These are phyloP conservation scores for Yamadazyma membranifaciens DNA, from an alignment of 1,139 yeast species.

Conservation along the genomic window DNA sequence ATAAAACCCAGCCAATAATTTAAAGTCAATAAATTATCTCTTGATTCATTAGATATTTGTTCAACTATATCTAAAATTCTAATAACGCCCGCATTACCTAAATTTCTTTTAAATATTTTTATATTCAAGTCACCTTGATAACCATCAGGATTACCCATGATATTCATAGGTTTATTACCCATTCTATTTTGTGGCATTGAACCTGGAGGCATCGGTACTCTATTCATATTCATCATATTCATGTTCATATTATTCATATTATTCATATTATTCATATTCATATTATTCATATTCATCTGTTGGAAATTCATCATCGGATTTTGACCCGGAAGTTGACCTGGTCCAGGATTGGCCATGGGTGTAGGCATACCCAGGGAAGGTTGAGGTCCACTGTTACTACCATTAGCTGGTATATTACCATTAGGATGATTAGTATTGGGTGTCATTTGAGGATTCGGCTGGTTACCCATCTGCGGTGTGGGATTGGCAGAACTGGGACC, in stretches of 20 bases:
- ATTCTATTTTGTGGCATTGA: conserved; percentile 2
- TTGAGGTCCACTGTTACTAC: not conserved
- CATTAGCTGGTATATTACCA: not conserved
- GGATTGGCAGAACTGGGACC: conserved; percentile 24
- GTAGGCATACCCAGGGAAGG: too few relatives aligned
- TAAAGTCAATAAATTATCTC: conserved; percentile 26
- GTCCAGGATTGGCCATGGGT: too few relatives aligned
- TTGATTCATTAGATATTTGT: conserved; percentile 33
- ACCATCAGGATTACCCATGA: conserved; percentile 15
- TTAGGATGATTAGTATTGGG: not conserved
- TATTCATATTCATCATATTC: not conserved
- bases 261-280: too few relatives aligned
- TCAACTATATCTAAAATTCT: conserved; percentile 39
- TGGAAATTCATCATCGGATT: not conserved
- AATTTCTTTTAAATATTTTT: conserved; percentile 36
- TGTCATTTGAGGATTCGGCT: conserved; percentile 20
- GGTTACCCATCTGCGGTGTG: conserved; percentile 30
- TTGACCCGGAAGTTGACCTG: not conserved
- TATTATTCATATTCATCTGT: conserved; percentile 3
- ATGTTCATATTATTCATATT: too few relatives aligned
- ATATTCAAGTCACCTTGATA: conserved; percentile 35
- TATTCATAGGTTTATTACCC: not conserved
- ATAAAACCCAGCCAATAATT: conserved; percentile 43
- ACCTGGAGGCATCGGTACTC: conserved; percentile 8
- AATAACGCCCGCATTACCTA: conserved; percentile 47